phyloP scores from a whole-genome alignment of 768 basidiomycete species.

The Collybiopsis luxurians region DNA sequence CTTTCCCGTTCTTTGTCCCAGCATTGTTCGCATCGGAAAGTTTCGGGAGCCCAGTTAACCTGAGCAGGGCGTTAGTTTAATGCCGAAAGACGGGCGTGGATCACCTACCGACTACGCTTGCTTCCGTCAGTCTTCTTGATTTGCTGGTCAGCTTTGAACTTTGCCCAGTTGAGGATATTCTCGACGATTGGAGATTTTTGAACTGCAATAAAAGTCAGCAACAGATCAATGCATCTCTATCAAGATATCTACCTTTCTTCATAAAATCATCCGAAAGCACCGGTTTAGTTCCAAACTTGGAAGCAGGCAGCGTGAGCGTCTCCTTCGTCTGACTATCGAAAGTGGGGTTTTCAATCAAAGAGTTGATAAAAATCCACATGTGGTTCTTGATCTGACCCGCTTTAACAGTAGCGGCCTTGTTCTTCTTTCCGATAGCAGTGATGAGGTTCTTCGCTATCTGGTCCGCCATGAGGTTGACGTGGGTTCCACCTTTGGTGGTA shows the following conservation, averaged over 20 bases:
- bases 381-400: slow-evolving; percentile 93
- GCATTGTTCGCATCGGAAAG: slow-evolving; percentile 98
- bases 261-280: slow-evolving; percentile 86
- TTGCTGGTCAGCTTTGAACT: slow-evolving; percentile 94
- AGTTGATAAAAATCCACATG: slow-evolving; percentile 98
- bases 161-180: slow-evolving; percentile 92
- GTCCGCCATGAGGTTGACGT: slow-evolving; percentile 82
- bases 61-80: slow-evolving; percentile 24
- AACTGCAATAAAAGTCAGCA: slow-evolving; percentile 43
- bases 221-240: neutral
- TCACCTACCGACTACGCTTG: slow-evolving; percentile 78
- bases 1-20: slow-evolving; percentile 73
- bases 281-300: slow-evolving; percentile 91
- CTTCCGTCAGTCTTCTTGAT: slow-evolving; percentile 94
- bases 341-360: slow-evolving; percentile 94
- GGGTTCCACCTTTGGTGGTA: slow-evolving; percentile 94
- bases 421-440: slow-evolving; percentile 88
- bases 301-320: slow-evolving; percentile 78
- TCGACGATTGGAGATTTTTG: slow-evolving; percentile 88
- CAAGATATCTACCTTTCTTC: slow-evolving; percentile 76
- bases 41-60: slow-evolving; percentile 88
- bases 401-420: slow-evolving; percentile 95
- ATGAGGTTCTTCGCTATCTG: slow-evolving; percentile 87
- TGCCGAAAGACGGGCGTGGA: neutral
- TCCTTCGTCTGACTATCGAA: slow-evolving; percentile 99